phyloP scores from a whole-genome alignment of 352 stramenopile species.

The Ophiocytium majus region DNA sequence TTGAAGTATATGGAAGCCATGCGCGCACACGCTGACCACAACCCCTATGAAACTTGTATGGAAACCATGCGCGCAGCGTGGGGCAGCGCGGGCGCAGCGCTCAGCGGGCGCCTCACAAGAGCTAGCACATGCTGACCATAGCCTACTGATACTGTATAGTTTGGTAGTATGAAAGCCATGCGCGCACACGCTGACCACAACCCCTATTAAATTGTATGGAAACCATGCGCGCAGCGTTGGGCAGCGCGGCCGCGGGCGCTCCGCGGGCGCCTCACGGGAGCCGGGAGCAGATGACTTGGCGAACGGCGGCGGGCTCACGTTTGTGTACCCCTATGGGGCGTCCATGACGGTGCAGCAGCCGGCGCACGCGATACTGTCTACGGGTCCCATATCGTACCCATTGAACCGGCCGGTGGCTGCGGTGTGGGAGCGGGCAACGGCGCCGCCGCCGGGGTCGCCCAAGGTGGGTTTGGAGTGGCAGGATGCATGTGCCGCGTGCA shows the following conservation, averaged over 20 bases:
- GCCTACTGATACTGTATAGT: too few species aligned
- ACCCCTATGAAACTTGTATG: too few species aligned
- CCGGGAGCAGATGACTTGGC: background rate
- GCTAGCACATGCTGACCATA: too few species aligned
- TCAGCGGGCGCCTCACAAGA: too few species aligned
- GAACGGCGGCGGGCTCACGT: constrained; percentile 73
- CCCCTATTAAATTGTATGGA: too few species aligned
- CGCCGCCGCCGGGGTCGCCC: background rate
- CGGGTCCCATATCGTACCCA: constrained; percentile 88
- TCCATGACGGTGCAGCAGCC: constrained; percentile 87
- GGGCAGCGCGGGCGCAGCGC: too few species aligned
- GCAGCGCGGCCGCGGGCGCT: background rate
- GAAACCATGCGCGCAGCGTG: too few species aligned
- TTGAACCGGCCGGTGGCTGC: constrained; percentile 86
- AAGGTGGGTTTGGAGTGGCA: background rate
- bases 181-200: too few species aligned
- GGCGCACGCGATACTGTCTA: constrained; percentile 68
- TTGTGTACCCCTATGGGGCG: constrained; percentile 90
- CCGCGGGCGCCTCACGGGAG: background rate
- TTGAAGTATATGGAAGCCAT: too few species aligned
- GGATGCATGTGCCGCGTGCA: too few species aligned
- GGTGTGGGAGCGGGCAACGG: constrained; percentile 66
- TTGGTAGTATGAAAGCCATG: too few species aligned
- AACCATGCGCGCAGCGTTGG: background rate
- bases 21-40: too few species aligned